Percentiles rank a stretch among this genome's conserved stretches.
These are phyloP conservation scores for Nicotiana undulata DNA, from an alignment of 257 asterid genomes.

Conservation along the genomic window DNA sequence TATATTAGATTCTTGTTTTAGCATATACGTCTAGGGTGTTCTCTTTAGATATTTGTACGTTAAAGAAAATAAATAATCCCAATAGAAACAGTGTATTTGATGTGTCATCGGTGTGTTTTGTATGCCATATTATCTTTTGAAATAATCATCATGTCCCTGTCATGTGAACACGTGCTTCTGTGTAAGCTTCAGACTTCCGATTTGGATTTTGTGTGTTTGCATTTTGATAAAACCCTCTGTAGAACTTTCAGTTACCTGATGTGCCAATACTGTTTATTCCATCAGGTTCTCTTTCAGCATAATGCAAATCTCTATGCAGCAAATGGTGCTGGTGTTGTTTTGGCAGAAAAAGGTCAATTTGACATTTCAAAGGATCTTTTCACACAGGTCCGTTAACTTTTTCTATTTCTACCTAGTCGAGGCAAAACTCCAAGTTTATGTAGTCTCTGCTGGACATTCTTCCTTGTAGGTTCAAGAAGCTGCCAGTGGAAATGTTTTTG, in stretches of 20 bases:
- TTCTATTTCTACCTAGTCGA: conserved; percentile 3
- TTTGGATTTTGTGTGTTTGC: neutral
- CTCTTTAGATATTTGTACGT: neutral
- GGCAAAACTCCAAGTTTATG: conserved; percentile 5
- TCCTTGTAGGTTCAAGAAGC: conserved; percentile 87
- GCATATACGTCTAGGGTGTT: neutral
- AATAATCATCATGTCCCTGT: neutral
- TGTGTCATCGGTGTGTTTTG: neutral
- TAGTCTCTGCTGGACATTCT: conserved; percentile 9
- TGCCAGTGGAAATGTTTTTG: conserved; percentile 86
- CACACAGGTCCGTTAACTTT: conserved; percentile 59
- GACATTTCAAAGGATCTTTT: conserved; percentile 92
- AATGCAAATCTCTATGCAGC: conserved; percentile 94
- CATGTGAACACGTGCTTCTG: neutral
- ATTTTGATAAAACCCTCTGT: neutral
- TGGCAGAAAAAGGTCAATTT: conserved; percentile 95
- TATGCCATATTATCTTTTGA: neutral
- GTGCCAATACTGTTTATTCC: conserved; percentile 13
- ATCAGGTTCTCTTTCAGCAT: conserved; percentile 78
- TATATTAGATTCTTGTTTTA: neutral
- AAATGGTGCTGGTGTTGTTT: conserved; percentile 96
- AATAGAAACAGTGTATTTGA: neutral
- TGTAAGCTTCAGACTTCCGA: neutral
- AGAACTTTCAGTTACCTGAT: neutral
- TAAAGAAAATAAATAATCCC: neutral